Conservation (phyloP, 306 rosid species). For the Oemleria cerasiformis region DNA sequence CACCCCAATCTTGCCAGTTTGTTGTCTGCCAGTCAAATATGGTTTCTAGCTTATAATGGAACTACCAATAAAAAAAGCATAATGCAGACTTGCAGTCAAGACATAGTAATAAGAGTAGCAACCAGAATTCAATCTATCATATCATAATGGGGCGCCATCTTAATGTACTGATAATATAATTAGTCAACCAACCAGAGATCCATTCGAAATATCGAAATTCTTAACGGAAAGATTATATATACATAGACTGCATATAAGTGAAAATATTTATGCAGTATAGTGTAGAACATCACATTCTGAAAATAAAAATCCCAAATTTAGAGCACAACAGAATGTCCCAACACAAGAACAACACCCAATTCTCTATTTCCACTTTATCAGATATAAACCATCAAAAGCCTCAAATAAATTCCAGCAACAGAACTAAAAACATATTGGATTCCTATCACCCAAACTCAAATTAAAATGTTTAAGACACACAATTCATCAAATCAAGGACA, state of each 20-base stretch:
- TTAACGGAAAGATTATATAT: not conserved
- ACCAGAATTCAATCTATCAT: not conserved
- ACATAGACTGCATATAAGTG: not conserved
- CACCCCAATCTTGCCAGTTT: not conserved
- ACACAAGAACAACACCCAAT: not conserved
- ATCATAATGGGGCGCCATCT: not conserved
- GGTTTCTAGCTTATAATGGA: not conserved
- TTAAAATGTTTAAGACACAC: not conserved
- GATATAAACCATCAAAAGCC: constrained; percentile 6
- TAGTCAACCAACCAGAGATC: constrained; percentile 10
- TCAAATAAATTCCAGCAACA: constrained; percentile 13
- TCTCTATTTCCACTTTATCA: not conserved
- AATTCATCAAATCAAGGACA: not conserved
- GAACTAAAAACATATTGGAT: not conserved
- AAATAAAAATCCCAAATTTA: not conserved
- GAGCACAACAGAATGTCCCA: not conserved
- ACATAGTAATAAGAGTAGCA: not conserved
- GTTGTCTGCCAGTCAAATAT: not conserved
- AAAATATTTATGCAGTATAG: too few species aligned
- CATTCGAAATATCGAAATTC: not conserved
- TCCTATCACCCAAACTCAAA: constrained; percentile 12
- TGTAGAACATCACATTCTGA: not conserved
- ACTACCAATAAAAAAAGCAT: not conserved
- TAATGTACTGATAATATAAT: not conserved
- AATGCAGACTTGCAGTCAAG: not conserved